Evolutionary conservation across 176 grass and related monocot genomes (phyloP).

Genomic region (Tuctoria greenei): DNA sequence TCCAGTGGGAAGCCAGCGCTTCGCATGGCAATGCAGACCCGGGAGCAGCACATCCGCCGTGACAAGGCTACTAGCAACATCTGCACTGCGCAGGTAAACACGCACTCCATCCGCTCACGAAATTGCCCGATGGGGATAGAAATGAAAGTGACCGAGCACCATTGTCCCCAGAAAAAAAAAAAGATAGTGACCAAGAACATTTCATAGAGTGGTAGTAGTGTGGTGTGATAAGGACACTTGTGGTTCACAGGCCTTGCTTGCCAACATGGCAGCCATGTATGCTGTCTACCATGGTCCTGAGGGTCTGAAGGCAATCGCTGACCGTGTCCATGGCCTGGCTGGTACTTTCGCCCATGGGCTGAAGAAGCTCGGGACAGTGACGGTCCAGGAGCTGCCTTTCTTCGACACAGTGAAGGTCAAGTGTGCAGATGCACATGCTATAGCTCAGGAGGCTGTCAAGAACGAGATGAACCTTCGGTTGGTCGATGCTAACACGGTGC

Average conservation of each 20-base stretch:
- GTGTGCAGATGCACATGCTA: constrained; percentile 60
- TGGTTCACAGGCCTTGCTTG: constrained; percentile 77
- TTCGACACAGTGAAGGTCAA: constrained; percentile 96
- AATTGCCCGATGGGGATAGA: constrained; percentile 28
- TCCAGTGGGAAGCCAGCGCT: constrained; percentile 84
- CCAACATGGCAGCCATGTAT: constrained; percentile 99
- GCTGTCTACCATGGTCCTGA: constrained; percentile 95
- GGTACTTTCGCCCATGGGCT: constrained; percentile 74
- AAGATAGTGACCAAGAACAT: constrained; percentile 19
- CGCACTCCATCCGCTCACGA: constrained; percentile 25
- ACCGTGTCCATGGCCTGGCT: constrained; percentile 89
- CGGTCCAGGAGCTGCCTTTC: constrained; percentile 87
- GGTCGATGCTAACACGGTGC: constrained; percentile 79
- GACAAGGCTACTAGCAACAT: constrained; percentile 99
- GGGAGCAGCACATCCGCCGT: constrained; percentile 94
- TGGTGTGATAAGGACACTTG: constrained; percentile 23
- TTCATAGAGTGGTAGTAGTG: background rate
- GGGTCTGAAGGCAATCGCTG: constrained; percentile 78
- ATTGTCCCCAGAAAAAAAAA: no score
- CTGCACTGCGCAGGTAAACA: constrained; percentile 85
- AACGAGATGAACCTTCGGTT: constrained; percentile 93
- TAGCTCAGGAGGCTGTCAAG: constrained; percentile 71
- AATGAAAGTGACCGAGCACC: background rate
- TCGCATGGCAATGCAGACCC: constrained; percentile 98
- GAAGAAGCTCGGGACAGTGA: constrained; percentile 87